Evolutionary conservation across 1,139 yeast genomes (phyloP), one percentile per base, ranked within the genome.

Genomic region (Hyphopichia khmerensis): DNA sequence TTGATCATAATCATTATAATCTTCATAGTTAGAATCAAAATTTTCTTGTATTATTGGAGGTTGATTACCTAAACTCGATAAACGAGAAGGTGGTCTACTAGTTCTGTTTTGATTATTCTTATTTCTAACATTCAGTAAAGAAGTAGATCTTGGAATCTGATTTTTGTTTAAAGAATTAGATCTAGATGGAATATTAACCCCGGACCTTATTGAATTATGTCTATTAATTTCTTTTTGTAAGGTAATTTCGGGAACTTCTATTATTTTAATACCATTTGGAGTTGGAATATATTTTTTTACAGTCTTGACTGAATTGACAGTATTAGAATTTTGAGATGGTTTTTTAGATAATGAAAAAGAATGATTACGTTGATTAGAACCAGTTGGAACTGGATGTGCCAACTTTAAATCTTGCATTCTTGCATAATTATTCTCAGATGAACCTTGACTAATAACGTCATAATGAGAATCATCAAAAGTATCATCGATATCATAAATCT

Each of bases 221-320:
- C 79, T 54, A 1, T 69, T 67, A 14, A 74, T 60, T 47, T 73
- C 77, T 48, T 65, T 59, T 40, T 68, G 61, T 43, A 69, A 55
- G 37, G 59, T 59, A 9, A 61, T 55, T 46, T 69, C 76, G 0
- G 79, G 79, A 8, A 74, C 79, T 47, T 74, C 79, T 16, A 74
- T 60, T n/a, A 73, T 55, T 47, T 72, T 69, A 48, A 74, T 72
- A 26, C 79, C 79, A 30, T 65, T 72, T 3, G 77, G 72, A 13
- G 78, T 72, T 11, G 79, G 79, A 35, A 74, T 65, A 50, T 73
- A 74, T 40, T 69, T 71, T 45, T 73, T 73, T 11, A 74, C 76
- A 76, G 72, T 73, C 40, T 67, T 70, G 13, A 59, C 64, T 9
- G 44, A 37, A 6, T 27, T 35, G 35, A 16, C 35, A 16, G 40